A percentile compares a stretch with the other conserved stretches of the same genome.
Conservation (phyloP, 2,329 filamentous ascomycete genomes). For the Penicillium sp. region DNA sequence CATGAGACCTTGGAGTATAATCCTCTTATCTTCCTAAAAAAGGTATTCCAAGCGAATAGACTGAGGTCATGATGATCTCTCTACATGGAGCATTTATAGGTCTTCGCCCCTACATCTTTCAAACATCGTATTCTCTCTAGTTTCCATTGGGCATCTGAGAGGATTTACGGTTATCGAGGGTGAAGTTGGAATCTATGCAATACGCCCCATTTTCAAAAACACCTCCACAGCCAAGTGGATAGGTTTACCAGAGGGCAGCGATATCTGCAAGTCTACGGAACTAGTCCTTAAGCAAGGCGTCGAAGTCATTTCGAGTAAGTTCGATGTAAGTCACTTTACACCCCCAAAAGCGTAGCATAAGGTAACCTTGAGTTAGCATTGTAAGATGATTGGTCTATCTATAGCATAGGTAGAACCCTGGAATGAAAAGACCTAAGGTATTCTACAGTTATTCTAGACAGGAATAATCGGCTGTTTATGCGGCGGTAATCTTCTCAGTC, state of each 20-base stretch:
- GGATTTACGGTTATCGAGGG: not conserved
- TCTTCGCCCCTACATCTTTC: not conserved
- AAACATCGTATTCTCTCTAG: not conserved
- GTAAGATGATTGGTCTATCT: constrained; percentile 3
- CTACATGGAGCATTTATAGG: not conserved
- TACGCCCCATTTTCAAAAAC: not conserved
- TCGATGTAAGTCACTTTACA: constrained; percentile 4
- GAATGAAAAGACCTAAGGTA: not conserved
- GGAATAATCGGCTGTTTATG: too few species aligned
- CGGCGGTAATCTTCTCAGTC: too few species aligned
- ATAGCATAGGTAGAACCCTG: constrained; percentile 1
- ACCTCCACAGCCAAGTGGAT: not conserved
- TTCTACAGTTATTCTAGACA: too few species aligned
- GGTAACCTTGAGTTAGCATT: not conserved
- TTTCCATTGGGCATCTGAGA: constrained; percentile 1
- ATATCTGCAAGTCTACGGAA: not conserved
- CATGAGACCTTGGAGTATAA: too few species aligned
- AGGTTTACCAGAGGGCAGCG: not conserved
- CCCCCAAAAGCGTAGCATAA: not conserved
- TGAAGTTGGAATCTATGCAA: not conserved
- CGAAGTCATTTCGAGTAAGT: constrained; percentile 3
- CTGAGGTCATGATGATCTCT: too few species aligned
- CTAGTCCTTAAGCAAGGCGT: not conserved
- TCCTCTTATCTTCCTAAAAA: too few species aligned
- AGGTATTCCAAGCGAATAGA: too few species aligned